Percentiles rank a stretch among this genome's conserved stretches.
These are phyloP conservation scores for Pythium phragmitis DNA, from an alignment of 352 stramenopile species.

Conservation along the genomic window DNA sequence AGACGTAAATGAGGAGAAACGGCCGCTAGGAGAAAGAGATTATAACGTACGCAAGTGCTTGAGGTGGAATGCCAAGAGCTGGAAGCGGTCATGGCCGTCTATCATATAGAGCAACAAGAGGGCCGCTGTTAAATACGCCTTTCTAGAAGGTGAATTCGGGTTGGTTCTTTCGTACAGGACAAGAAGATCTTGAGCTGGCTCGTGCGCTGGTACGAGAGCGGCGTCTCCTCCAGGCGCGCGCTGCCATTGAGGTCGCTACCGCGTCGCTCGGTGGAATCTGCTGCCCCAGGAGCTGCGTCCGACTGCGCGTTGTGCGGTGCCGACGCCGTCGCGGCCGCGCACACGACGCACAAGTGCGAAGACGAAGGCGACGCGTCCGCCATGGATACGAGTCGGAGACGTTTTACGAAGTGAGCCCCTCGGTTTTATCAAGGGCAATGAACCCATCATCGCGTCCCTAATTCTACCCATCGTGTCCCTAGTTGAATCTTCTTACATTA, in stretches of 20 bases:
- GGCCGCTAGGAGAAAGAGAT: not conserved
- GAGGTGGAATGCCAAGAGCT: conserved; percentile 67
- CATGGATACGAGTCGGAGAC: not conserved
- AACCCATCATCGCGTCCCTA: not conserved
- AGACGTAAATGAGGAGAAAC: not conserved
- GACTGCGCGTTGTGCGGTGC: conserved; percentile 17
- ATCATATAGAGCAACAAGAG: not conserved
- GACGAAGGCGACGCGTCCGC: not conserved
- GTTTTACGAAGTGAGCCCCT: not conserved
- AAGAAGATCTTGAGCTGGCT: conserved; percentile 70
- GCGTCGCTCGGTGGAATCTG: not conserved
- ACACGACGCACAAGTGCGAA: conserved; percentile 13
- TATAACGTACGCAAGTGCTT: conserved; percentile 51
- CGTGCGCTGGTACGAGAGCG: conserved; percentile 40
- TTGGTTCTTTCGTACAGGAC: conserved; percentile 40
- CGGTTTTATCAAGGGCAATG: too few relatives aligned
- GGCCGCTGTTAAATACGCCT: too few relatives aligned
- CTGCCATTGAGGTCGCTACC: not conserved
- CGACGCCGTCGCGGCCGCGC: conserved; percentile 5
- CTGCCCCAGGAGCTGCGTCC: not conserved
- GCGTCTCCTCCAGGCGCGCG: conserved; percentile 8
- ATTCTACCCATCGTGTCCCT: not conserved
- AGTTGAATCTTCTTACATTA: not conserved
- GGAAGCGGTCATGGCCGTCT: conserved; percentile 78
- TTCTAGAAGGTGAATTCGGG: too few relatives aligned